A percentile compares a stretch with the other conserved stretches of the same genome.
These are phyloP conservation scores for Talaromyces ruber DNA, from an alignment of 495 filamentous ascomycete species.

Conservation along the genomic window DNA sequence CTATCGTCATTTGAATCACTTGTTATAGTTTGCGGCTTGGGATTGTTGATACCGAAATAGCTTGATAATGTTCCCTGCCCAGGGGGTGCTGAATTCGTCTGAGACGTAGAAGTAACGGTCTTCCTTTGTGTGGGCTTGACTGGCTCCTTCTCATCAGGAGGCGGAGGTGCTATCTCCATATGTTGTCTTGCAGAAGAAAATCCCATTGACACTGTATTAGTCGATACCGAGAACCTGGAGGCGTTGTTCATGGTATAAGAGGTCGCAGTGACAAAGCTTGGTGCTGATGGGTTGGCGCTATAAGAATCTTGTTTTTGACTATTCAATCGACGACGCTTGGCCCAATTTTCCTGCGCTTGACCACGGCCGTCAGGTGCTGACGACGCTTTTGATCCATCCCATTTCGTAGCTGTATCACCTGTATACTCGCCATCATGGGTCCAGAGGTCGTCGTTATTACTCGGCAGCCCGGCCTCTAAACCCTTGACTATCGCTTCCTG, in stretches of 20 bases:
- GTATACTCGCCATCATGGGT: conserved; percentile 49
- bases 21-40: not conserved
- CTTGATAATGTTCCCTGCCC: conserved; percentile 32
- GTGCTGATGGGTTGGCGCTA: not conserved
- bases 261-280: conserved; percentile 10
- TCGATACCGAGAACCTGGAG: conserved; percentile 22
- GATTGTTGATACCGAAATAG: conserved; percentile 21
- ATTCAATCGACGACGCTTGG: conserved; percentile 29
- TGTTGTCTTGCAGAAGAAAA: conserved; percentile 37
- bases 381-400: conserved; percentile 21
- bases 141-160: not conserved
- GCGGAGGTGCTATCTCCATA: conserved; percentile 15
- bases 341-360: conserved; percentile 6
- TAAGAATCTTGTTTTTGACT: conserved; percentile 5
- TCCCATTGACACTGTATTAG: conserved; percentile 25
- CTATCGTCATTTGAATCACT: not conserved
- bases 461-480: conserved; percentile 31
- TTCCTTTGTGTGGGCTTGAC: conserved; percentile 13
- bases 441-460: conserved; percentile 54
- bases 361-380: conserved; percentile 9
- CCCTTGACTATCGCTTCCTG: conserved; percentile 36
- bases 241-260: conserved; percentile 20
- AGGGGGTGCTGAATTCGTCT: conserved; percentile 13
- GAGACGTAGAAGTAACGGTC: not conserved
- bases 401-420: conserved; percentile 24